Conservation (phyloP, 192 early-diverging fungal species). For the Podila horticola region DNA sequence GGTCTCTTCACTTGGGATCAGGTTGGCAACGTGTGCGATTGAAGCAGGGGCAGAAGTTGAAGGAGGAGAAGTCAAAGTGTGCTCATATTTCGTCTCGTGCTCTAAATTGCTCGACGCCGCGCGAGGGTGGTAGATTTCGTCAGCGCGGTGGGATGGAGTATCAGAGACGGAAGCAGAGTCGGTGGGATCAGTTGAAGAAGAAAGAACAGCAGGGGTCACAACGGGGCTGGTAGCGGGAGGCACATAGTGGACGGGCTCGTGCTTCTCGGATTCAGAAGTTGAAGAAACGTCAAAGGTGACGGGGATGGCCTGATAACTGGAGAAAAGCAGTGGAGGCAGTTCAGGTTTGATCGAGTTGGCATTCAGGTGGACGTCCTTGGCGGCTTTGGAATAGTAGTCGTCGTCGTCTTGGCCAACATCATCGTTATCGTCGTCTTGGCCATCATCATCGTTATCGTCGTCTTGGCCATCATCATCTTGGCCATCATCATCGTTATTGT, state of each 20-base stretch:
- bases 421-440: conserved; percentile 1
- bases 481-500: conserved; percentile 2
- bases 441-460: conserved; percentile 20
- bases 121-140: conserved; percentile 16
- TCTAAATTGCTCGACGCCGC: conserved; percentile 1
- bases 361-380: neutral
- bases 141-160: neutral
- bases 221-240: neutral
- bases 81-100: neutral
- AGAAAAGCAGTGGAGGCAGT: conserved; percentile 19
- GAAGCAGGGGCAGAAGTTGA: neutral
- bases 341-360: conserved; percentile 15
- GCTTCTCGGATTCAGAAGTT: neutral
- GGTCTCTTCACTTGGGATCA: neutral
- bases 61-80: neutral
- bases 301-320: neutral
- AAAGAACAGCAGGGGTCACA: neutral
- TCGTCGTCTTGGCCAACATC: conserved; percentile 1
- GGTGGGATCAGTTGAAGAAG: neutral
- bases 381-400: neutral
- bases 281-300: conserved; percentile 9
- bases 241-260: neutral
- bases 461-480: conserved; percentile 12
- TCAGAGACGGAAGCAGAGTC: neutral
- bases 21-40: neutral